A percentile compares a stretch with the other conserved stretches of the same genome.
Conservation (phyloP, 176 grass and related monocot genomes). For the Aegilops speltoides region DNA sequence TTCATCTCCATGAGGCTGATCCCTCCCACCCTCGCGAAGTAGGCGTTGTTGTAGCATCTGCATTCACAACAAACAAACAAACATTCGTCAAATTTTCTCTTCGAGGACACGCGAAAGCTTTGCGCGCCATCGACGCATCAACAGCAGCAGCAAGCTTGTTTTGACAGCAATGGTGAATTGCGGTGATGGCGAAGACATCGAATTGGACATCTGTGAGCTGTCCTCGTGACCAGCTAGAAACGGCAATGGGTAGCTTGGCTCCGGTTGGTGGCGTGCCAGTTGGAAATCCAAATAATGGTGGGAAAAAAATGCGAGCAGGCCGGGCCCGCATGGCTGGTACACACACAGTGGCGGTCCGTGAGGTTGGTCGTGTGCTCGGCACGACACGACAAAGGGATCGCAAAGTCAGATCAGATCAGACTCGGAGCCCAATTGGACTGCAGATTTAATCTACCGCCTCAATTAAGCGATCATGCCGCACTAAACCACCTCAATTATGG, state of each 20-base stretch:
- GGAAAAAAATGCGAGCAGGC: neutral
- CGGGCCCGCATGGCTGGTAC: neutral
- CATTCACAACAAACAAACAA: neutral
- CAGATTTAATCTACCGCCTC: neutral
- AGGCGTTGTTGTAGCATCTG: conserved; percentile 99
- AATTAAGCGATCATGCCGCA: conserved; percentile 9
- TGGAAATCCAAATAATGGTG: conserved; percentile 25
- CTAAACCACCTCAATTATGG: neutral
- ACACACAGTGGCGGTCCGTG: neutral
- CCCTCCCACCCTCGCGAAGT: conserved; percentile 94
- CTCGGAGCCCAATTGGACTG: neutral
- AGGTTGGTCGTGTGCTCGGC: conserved; percentile 28
- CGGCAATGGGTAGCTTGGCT: conserved; percentile 24
- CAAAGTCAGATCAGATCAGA: conserved; percentile 30
- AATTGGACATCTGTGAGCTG: conserved; percentile 36
- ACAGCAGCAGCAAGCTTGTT: neutral
- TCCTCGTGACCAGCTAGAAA: conserved; percentile 50
- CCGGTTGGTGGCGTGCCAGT: conserved; percentile 38
- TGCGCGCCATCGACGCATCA: neutral
- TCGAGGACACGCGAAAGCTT: neutral
- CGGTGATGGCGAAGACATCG: conserved; percentile 35
- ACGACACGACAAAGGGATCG: conserved; percentile 24
- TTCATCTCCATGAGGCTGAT: conserved; percentile 96
- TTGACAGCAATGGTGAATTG: neutral
- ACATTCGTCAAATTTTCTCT: neutral